These are phyloP conservation scores for Dioszegia crocea DNA, from an alignment of 768 basidiomycete genomes.

Conservation along the genomic window DNA sequence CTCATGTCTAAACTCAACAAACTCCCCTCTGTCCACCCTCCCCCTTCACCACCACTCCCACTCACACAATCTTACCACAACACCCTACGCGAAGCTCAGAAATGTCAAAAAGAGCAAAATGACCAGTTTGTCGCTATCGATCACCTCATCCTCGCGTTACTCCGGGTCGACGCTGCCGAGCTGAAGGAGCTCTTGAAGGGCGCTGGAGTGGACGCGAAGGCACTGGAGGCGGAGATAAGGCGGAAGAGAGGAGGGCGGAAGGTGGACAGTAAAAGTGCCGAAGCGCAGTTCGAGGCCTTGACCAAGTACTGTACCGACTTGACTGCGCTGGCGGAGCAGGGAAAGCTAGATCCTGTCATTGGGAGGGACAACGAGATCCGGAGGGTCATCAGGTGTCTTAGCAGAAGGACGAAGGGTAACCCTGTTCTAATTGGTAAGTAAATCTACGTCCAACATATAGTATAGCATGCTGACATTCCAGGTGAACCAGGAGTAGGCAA, in stretches of 20 bases:
- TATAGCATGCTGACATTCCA: conserved; percentile 91
- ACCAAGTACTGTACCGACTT: conserved; percentile 59
- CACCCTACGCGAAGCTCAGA: conserved; percentile 70
- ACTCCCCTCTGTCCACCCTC: conserved; percentile 74
- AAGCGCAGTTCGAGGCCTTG: conserved; percentile 88
- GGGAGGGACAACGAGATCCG: conserved; percentile 78
- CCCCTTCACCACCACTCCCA: conserved; percentile 70
- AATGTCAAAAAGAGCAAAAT: conserved; percentile 66
- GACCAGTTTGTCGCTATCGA: conserved; percentile 92
- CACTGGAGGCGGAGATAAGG: conserved; percentile 44
- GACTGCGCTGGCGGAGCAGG: conserved; percentile 51
- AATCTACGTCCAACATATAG: conserved; percentile 69
- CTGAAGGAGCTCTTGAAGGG: conserved; percentile 71
- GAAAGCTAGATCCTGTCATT: conserved; percentile 53
- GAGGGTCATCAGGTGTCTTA: conserved; percentile 75
- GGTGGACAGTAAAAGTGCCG: conserved; percentile 78
- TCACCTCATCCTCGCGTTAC: conserved; percentile 77
- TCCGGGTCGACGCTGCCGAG: conserved; percentile 58
- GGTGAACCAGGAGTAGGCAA: conserved; percentile 84
- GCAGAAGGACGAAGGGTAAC: conserved; percentile 82
- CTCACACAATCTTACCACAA: conserved; percentile 59
- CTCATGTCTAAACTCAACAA: conserved; percentile 74
- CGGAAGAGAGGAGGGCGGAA: conserved; percentile 68
- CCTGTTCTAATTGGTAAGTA: conserved; percentile 74
- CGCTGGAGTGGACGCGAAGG: conserved; percentile 56